These are phyloP conservation scores for Alliaria petiolata DNA, from an alignment of 345 rosid species.

Conservation along the genomic window DNA sequence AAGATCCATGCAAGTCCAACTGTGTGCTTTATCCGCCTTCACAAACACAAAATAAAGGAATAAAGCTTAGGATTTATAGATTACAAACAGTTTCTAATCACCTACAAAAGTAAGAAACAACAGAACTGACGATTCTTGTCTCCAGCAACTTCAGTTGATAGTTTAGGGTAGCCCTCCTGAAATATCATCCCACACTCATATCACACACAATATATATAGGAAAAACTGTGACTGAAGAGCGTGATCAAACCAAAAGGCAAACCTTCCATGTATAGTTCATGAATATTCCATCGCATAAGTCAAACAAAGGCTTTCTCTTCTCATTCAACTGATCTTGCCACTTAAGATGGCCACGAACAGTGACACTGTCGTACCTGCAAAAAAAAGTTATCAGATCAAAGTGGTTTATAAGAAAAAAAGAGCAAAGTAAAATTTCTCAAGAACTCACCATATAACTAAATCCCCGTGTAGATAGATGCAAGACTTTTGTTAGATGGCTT, in stretches of 20 bases:
- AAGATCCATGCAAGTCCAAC: too few relatives aligned
- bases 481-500: constrained; percentile 56
- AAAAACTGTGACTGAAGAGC: neutral
- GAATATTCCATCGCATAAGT: constrained; percentile 76
- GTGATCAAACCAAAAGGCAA: constrained; percentile 1
- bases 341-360: constrained; percentile 47
- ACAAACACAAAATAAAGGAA: too few relatives aligned
- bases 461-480: constrained; percentile 68
- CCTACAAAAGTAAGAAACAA: too few relatives aligned
- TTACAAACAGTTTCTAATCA: too few relatives aligned
- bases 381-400: neutral
- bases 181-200: neutral
- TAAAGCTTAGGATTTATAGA: too few relatives aligned
- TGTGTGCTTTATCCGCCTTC: too few relatives aligned
- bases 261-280: constrained; percentile 79
- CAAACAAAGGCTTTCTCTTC: constrained; percentile 75
- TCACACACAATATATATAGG: neutral
- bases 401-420: neutral
- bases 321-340: constrained; percentile 71
- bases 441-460: constrained; percentile 69
- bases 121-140: too few relatives aligned
- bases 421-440: neutral
- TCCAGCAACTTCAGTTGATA: too few relatives aligned
- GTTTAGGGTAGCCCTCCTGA: constrained; percentile 59
- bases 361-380: constrained; percentile 78